phyloP scores from a whole-genome alignment of 129 eudicot genomes.

The Escallonia herrerae region DNA sequence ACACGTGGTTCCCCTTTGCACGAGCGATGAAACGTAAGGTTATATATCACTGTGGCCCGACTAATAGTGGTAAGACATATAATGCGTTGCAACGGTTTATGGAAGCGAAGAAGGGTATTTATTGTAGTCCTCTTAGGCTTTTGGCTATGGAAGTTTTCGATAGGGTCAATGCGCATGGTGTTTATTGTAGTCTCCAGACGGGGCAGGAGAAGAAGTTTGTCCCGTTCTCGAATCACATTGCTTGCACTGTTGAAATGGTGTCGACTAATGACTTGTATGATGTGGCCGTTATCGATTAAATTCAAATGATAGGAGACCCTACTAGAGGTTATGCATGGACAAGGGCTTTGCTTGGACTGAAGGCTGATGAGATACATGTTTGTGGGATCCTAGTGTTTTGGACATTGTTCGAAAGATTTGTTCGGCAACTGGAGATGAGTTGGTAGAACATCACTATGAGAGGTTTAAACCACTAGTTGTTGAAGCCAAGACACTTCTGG shows the following conservation, averaged over 20 bases:
- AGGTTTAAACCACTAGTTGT: constrained; percentile 92
- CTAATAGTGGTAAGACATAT: constrained; percentile 97
- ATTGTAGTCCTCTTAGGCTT: constrained; percentile 96
- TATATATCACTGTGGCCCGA: constrained; percentile 94
- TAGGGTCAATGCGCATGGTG: constrained; percentile 73
- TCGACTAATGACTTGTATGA: constrained; percentile 76
- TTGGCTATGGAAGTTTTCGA: constrained; percentile 99
- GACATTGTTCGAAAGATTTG: constrained; percentile 64
- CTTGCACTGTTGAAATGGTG: constrained; percentile 99
- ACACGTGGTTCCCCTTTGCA: constrained; percentile 98
- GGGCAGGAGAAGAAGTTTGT: constrained; percentile 90
- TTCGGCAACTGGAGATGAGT: constrained; percentile 81
- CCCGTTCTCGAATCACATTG: constrained; percentile 75
- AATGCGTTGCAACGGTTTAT: constrained; percentile 89
- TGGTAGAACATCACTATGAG: constrained; percentile 70
- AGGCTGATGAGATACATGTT: constrained; percentile 90
- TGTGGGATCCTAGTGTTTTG: constrained; percentile 99
- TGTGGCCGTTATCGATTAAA: constrained; percentile 93
- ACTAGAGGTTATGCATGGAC: constrained; percentile 94
- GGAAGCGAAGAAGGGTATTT: constrained; percentile 86
- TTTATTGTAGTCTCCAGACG: constrained; percentile 83
- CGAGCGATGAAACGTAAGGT: constrained; percentile 94
- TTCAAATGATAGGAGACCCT: constrained; percentile 92
- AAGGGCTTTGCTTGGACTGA: constrained; percentile 88
- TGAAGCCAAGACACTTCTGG: constrained; percentile 86